phyloP scores from a whole-genome alignment of 2,329 filamentous ascomycete genomes.

The Aspergillus unguis region DNA sequence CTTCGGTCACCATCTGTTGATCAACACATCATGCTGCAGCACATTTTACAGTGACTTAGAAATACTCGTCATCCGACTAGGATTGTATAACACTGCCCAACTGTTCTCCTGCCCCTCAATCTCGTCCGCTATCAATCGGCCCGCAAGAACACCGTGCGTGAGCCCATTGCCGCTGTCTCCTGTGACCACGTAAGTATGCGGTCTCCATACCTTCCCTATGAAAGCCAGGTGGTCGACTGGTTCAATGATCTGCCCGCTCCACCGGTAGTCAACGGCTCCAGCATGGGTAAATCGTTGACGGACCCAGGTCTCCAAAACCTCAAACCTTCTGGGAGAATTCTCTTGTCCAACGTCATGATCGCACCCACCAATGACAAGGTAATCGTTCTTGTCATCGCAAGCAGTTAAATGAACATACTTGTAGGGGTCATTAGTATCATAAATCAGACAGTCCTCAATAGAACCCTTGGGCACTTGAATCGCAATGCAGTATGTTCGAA shows the following conservation, averaged over 20 bases:
- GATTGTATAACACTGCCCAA: conserved; percentile 52
- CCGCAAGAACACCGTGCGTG: conserved; percentile 55
- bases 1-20: too few species aligned
- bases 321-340: conserved; percentile 45
- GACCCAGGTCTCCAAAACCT: conserved; percentile 38
- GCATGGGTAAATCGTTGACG: conserved; percentile 50
- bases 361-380: conserved; percentile 55
- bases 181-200: conserved; percentile 54
- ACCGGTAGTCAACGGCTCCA: conserved; percentile 52
- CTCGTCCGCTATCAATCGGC: conserved; percentile 52
- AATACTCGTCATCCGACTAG: conserved; percentile 46
- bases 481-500: conserved; percentile 57
- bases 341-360: conserved; percentile 59
- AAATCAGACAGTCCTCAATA: conserved; percentile 55
- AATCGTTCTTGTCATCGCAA: conserved; percentile 54
- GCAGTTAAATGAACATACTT: conserved; percentile 54
- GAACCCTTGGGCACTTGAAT: conserved; percentile 52
- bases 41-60: conserved; percentile 46
- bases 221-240: conserved; percentile 55
- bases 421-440: conserved; percentile 55
- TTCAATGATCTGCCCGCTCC: conserved; percentile 58
- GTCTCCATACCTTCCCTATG: conserved; percentile 53
- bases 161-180: conserved; percentile 58
- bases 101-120: conserved; percentile 50
- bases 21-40: conserved; percentile 52